These are phyloP conservation scores for Sporisorium exsertum DNA, from an alignment of 1,284 basidiomycete species.

Conservation along the genomic window DNA sequence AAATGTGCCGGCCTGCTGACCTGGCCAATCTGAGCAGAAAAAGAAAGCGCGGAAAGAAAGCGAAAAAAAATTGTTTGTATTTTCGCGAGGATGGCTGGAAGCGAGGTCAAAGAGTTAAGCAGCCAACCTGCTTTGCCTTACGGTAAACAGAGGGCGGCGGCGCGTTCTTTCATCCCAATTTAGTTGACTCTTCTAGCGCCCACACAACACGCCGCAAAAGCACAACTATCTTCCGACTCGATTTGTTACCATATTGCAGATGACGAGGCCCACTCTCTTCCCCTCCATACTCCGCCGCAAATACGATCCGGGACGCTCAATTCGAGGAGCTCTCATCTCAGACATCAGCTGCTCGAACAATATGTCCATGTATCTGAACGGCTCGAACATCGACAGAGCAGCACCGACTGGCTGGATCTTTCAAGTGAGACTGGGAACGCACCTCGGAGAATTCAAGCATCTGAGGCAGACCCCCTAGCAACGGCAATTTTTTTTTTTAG, in stretches of 20 bases:
- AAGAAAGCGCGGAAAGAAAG: neutral
- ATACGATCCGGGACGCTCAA: neutral
- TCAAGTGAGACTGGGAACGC: neutral
- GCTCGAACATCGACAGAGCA: neutral
- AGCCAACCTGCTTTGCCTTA: neutral
- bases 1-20: constrained; percentile 5
- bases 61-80: constrained; percentile 7
- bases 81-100: neutral
- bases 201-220: neutral
- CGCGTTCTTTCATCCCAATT: neutral
- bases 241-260: neutral
- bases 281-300: constrained; percentile 2
- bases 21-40: neutral
- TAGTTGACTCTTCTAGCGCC: neutral
- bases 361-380: neutral
- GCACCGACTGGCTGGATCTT: neutral
- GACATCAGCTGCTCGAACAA: neutral
- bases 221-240: neutral
- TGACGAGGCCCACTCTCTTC: neutral
- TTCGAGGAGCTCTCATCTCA: neutral
- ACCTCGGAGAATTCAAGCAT: neutral
- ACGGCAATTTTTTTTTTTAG: neutral
- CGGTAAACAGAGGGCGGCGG: neutral
- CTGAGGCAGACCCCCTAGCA: neutral
- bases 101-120: neutral